Evolutionary conservation across 495 filamentous ascomycete genomes (phyloP).

Genomic region (Xylaria cubensis): DNA sequence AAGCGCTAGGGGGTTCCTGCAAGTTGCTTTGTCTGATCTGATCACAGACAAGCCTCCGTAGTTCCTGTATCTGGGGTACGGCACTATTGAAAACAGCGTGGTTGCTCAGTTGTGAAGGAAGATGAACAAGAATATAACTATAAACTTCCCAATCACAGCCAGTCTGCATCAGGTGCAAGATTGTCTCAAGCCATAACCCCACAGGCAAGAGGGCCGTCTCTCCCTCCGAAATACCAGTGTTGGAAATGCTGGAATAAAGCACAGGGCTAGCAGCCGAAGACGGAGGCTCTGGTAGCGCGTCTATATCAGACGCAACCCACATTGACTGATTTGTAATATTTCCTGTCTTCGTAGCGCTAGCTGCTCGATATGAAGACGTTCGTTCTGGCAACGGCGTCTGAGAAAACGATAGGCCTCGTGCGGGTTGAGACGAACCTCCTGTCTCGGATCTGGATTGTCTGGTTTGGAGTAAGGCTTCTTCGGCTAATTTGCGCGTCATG

Average conservation of each 20-base stretch:
- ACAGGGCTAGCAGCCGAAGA: constrained; percentile 52
- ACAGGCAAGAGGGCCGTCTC: constrained; percentile 63
- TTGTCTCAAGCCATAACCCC: constrained; percentile 74
- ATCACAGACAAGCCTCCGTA: constrained; percentile 81
- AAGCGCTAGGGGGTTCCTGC: constrained; percentile 73
- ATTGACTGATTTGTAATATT: constrained; percentile 50
- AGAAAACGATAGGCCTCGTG: constrained; percentile 55
- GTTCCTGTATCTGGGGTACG: constrained; percentile 71
- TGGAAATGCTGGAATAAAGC: constrained; percentile 43
- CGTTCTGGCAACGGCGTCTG: constrained; percentile 51
- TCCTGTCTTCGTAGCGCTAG: constrained; percentile 46
- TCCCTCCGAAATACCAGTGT: constrained; percentile 25
- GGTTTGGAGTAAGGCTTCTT: constrained; percentile 53
- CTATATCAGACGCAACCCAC: constrained; percentile 59
- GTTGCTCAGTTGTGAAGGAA: constrained; percentile 89
- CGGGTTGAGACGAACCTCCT: constrained; percentile 41
- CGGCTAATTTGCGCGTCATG: constrained; percentile 55
- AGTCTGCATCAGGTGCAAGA: constrained; percentile 75
- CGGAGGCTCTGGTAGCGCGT: constrained; percentile 55
- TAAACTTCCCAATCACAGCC: constrained; percentile 93
- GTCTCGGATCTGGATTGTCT: constrained; percentile 48
- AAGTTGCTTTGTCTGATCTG: constrained; percentile 77
- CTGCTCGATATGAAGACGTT: constrained; percentile 40
- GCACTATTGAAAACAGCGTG: constrained; percentile 80
- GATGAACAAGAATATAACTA: constrained; percentile 84